Conservation (phyloP, 2,329 filamentous ascomycete genomes). For the Monilinia aucupariae region DNA sequence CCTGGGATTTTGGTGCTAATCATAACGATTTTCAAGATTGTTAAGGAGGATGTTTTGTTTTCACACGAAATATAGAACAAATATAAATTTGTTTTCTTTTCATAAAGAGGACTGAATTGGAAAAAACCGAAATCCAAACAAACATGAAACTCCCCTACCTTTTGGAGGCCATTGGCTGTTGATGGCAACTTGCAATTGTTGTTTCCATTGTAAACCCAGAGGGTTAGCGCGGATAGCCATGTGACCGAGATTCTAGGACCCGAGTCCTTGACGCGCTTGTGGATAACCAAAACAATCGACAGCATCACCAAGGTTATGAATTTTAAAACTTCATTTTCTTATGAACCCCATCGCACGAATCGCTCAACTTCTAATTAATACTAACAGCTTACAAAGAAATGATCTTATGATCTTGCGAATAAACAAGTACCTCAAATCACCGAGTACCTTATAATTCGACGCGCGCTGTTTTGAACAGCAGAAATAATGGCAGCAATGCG, state of each 20-base stretch:
- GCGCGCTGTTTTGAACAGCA: conserved; percentile 33
- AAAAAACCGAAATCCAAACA: neutral
- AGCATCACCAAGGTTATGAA: conserved; percentile 21
- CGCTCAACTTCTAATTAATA: neutral
- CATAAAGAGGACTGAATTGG: neutral
- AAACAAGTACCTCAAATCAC: conserved; percentile 11
- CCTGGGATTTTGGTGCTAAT: conserved; percentile 3
- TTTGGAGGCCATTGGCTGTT: neutral
- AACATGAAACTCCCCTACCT: neutral
- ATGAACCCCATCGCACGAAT: conserved; percentile 21
- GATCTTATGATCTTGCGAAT: conserved; percentile 24
- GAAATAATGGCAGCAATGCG: conserved; percentile 34
- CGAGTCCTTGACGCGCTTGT: conserved; percentile 8
- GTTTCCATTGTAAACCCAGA: neutral
- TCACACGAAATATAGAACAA: neutral
- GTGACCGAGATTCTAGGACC: neutral
- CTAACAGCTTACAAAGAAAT: conserved; percentile 22
- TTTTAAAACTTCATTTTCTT: conserved; percentile 15
- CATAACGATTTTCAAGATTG: neutral
- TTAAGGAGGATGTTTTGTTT: neutral
- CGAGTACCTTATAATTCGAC: conserved; percentile 22
- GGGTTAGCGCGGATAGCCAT: neutral
- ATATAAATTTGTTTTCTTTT: neutral
- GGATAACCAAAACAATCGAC: conserved; percentile 20
- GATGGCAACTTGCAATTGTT: neutral